phyloP scores from a whole-genome alignment of 352 stramenopile genomes.

The Pythium graminicola region DNA sequence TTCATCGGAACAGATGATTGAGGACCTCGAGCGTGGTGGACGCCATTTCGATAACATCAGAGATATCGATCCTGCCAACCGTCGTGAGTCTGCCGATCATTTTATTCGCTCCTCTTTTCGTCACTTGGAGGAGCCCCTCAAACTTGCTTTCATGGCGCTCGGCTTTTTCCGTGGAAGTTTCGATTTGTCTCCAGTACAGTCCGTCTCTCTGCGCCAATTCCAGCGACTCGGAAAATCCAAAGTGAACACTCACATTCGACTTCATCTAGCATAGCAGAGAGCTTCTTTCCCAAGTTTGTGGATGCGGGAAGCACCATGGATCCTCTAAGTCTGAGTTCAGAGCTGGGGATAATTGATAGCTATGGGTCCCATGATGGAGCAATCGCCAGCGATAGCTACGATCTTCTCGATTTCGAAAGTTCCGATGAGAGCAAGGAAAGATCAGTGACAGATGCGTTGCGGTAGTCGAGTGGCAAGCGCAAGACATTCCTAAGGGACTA shows the following conservation, averaged over 20 bases:
- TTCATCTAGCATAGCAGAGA: conserved; percentile 6
- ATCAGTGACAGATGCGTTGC: conserved; percentile 26
- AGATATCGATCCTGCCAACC: conserved; percentile 62
- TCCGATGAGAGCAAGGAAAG: conserved; percentile 56
- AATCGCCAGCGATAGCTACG: conserved; percentile 73
- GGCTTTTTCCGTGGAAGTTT: conserved; percentile 79
- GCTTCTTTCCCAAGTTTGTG: conserved; percentile 42
- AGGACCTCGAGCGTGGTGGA: conserved; percentile 68
- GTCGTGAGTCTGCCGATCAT: conserved; percentile 73
- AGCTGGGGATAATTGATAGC: conserved; percentile 62
- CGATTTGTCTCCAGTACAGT: conserved; percentile 56
- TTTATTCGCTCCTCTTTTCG: conserved; percentile 81
- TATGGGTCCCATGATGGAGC: conserved; percentile 72
- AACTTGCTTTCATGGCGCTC: conserved; percentile 76
- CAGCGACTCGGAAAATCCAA: conserved; percentile 11
- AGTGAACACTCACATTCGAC: conserved; percentile 23
- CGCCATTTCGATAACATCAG: conserved; percentile 66
- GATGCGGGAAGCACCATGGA: conserved; percentile 33
- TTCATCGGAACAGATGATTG: conserved; percentile 74
- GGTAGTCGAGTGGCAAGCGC: neutral
- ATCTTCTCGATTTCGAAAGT: conserved; percentile 67
- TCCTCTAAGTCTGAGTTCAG: conserved; percentile 42
- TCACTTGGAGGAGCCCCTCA: conserved; percentile 60
- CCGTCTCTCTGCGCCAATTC: conserved; percentile 54
- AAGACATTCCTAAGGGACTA: neutral